Percentiles rank a stretch among this genome's conserved stretches.
Evolutionary conservation across 1,139 yeast genomes (phyloP).

Genomic region (Pichia sp.): DNA sequence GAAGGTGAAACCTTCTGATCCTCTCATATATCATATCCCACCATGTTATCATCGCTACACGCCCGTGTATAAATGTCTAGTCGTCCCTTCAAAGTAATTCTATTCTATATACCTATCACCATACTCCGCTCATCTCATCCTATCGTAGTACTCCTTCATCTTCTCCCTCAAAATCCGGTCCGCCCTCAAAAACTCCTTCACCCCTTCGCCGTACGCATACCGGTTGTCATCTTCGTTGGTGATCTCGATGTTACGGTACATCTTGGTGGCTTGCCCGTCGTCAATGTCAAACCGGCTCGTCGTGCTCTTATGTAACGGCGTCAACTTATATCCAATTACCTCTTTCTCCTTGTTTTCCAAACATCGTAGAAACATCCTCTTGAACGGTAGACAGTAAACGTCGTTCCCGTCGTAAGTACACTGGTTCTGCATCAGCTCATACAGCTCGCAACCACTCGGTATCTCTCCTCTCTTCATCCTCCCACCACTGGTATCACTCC

Average conservation of each 20-base stretch:
- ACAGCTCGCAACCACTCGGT: constrained; percentile 25
- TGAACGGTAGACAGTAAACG: constrained; percentile 33
- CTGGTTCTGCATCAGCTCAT: constrained; percentile 30
- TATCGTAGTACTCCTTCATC: constrained; percentile 29
- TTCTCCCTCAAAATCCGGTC: constrained; percentile 27
- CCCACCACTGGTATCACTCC: background rate
- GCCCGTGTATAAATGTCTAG: too few species aligned
- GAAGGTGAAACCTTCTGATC: constrained; percentile 67
- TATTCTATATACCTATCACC: too few species aligned
- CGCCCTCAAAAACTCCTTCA: constrained; percentile 27
- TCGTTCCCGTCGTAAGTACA: constrained; percentile 33
- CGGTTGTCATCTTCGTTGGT: constrained; percentile 28
- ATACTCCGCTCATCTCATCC: constrained; percentile 2
- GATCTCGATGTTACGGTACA: constrained; percentile 30
- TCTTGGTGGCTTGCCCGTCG: constrained; percentile 1
- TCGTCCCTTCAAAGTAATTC: too few species aligned
- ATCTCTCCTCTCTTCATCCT: background rate
- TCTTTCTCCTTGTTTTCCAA: constrained; percentile 23
- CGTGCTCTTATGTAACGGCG: constrained; percentile 20
- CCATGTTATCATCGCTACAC: too few species aligned
- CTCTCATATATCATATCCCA: too few species aligned
- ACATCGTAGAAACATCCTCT: constrained; percentile 32
- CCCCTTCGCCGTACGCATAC: constrained; percentile 15
- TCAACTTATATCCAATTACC: constrained; percentile 28
- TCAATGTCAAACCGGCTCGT: background rate